Base-by-base conservation (phyloP, 129 eudicot genomes). In the Logfia minima region DNA sequence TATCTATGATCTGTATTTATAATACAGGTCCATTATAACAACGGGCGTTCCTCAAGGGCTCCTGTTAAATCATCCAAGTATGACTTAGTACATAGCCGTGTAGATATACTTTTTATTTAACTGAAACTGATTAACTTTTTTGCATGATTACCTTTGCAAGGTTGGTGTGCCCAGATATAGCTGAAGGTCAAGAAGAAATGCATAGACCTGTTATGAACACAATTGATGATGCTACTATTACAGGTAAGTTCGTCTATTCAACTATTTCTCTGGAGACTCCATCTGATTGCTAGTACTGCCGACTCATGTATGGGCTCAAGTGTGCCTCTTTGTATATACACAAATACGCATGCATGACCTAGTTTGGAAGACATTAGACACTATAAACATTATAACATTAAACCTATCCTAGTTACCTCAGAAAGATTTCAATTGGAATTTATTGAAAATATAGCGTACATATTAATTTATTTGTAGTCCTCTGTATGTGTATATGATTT, bases 151-250 rank as follows among this genome's bases (percentile, higher is more conserved):
- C 39, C 63, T 37, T 52, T 77, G 45, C 76, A 72, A 82, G 86
- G 34, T 58, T 82, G 76, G 79, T 66, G 68, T 55, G 79, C 79
- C 63, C 43, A 70, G 86, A 82, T 79, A 72, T 82, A 66, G 51
- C 76, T 66, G 79, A 58, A 72, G 79, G 86, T 51, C 86, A 82
- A 77, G 86, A 82, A 82, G 82, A 82, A 28, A 28, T 77, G 65
- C 71, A 65, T 53, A 77, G 77, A 65, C 83, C 86, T 66, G 86
- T 22, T 58, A 74, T 55, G 67, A 82, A 82, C 77, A 14, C 85
- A 56, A 60, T 82, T 23, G 86, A 82, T 63, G 83, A 82, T 72
- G 11, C 82, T 59, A 61, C 75, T 66, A 66, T 82, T 58, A 43
- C 79, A 3, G 82, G 86, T 74, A 72, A 82, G 56, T 65, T 55